Conservation (phyloP, 2,329 filamentous ascomycete genomes). For the Paraconiothyrium sp. region DNA sequence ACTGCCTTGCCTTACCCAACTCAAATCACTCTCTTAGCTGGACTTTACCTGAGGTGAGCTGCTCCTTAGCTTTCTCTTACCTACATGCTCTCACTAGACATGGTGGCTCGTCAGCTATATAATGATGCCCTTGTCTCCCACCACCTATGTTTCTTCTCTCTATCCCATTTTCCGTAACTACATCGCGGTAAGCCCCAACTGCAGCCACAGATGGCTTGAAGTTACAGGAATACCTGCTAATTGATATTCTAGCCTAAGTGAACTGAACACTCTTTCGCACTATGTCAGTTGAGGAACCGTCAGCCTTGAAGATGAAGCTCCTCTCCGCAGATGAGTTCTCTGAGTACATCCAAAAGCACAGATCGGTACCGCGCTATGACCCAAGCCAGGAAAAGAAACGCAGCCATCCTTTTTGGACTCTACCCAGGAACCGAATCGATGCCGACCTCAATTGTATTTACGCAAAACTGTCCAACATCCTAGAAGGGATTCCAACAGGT, state of each 20-base stretch:
- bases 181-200: not conserved
- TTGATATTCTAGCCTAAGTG: not conserved
- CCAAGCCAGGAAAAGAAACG: conserved; percentile 11
- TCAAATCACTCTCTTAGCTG: too few species aligned
- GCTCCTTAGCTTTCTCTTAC: not conserved
- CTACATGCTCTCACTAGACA: not conserved
- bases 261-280: not conserved
- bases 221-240: not conserved
- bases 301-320: not conserved
- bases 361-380: conserved; percentile 6
- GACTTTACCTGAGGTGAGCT: too few species aligned
- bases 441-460: conserved; percentile 7
- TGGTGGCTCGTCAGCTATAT: not conserved
- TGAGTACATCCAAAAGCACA: not conserved
- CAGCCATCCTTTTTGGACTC: conserved; percentile 13
- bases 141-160: not conserved
- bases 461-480: not conserved
- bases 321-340: conserved; percentile 18
- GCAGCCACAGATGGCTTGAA: not conserved
- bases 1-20: too few species aligned
- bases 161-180: not conserved
- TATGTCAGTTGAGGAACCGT: not conserved
- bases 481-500: conserved; percentile 4
- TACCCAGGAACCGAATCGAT: conserved; percentile 14
- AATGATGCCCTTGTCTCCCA: not conserved